Base-by-base conservation (phyloP, 805 yeast species). In the Spathaspora sp. region DNA sequence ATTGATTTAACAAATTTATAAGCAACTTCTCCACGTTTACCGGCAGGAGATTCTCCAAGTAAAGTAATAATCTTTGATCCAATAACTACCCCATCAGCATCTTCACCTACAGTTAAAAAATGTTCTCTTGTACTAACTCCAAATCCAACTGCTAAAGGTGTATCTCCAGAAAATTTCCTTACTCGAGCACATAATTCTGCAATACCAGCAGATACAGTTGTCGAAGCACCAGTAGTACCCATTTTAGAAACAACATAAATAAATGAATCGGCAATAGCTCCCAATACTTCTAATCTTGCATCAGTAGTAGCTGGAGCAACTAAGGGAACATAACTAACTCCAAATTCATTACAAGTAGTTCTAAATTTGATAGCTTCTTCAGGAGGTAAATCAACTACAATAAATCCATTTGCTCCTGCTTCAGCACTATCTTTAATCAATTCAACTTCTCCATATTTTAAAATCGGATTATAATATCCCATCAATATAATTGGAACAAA, bases 381-480 rank as follows among this genome's bases (percentile, higher is more conserved):
- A 28, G 99, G 99, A 48, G 99, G 99, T 61, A 94, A 76, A 69
- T 94, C 99, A 43, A 93, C 97, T 48, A 94, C 83, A 61, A 94
- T 86, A 70, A 86, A 94, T 20, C 98, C 99, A 64, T 89, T 91
- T 47, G 91, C 99, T 57, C 99, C 99, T 1, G 92, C 97, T 20
- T 73, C 78, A 49, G 85, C 83, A n/a, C 96, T 80, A 56, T 87
- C 96, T 55, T 77, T 73, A 55, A 91, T 82, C 74, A 94, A 77
- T 67, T 83, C 77, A 61, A 86, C 86, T 72, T 94, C 99, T 49
- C 97, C 99, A 66, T 86, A 93, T 58, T 80, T 85, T 66, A 89
- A 68, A 57, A 94, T 83, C 14, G 99, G 99, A 72, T 94, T 94
- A 75, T 90, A 94, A 79, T 94, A 94, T 53, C 99, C 99, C 99